These are phyloP conservation scores for Huntiella moniliformis DNA, from an alignment of 2,329 filamentous ascomycete genomes.

Conservation along the genomic window DNA sequence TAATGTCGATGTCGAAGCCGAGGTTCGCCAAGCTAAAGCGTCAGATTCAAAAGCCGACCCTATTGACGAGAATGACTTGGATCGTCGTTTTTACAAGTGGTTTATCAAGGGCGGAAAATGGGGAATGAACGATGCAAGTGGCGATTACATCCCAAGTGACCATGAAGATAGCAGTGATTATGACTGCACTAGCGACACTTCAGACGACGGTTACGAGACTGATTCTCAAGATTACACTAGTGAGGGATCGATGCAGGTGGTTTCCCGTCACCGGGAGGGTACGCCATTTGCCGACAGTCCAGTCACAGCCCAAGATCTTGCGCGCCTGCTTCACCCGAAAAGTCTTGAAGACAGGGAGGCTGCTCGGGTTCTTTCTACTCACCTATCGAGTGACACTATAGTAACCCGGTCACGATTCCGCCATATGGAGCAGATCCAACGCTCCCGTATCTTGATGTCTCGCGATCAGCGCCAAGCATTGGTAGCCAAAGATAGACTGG, in stretches of 20 bases:
- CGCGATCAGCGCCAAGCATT: not conserved
- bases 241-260: too few relatives aligned
- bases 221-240: not conserved
- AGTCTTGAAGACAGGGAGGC: slow-evolving; percentile 63
- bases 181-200: slow-evolving; percentile 68
- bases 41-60: slow-evolving; percentile 23
- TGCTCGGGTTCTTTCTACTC: slow-evolving; percentile 62
- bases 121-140: slow-evolving; percentile 64
- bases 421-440: slow-evolving; percentile 46
- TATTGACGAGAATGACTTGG: slow-evolving; percentile 45
- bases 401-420: slow-evolving; percentile 68
- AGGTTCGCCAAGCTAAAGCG: slow-evolving; percentile 41
- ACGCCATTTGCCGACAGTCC: slow-evolving; percentile 40
- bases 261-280: not conserved
- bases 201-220: slow-evolving; percentile 18
- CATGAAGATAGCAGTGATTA: slow-evolving; percentile 33
- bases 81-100: slow-evolving; percentile 61
- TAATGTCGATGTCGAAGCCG: slow-evolving; percentile 61
- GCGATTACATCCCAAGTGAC: slow-evolving; percentile 47
- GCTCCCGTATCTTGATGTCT: slow-evolving; percentile 38
- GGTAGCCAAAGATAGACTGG: slow-evolving; percentile 6
- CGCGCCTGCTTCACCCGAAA: slow-evolving; percentile 62
- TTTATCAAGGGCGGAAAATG: slow-evolving; percentile 73
- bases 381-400: slow-evolving; percentile 50
- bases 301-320: slow-evolving; percentile 50